Percentiles rank a stretch among this genome's conserved stretches.
Evolutionary conservation across 73 alveolate genomes (phyloP).

Genomic region (Paramecium tetraurelia): DNA sequence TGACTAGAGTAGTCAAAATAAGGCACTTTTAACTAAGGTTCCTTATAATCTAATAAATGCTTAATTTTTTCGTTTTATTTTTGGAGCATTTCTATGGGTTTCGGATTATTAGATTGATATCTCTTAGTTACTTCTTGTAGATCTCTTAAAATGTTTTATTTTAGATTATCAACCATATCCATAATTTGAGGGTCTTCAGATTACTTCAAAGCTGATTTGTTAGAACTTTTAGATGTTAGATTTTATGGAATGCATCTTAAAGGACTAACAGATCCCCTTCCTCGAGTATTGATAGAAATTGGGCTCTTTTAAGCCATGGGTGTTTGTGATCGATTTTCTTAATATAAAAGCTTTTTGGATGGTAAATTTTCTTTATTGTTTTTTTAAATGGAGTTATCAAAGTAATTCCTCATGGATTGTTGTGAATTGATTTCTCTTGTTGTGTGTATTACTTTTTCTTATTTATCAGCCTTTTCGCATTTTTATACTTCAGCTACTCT

Average conservation of each 20-base stretch:
- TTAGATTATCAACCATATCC: slow-evolving; percentile 30
- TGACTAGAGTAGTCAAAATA: not conserved
- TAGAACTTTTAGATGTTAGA: not conserved
- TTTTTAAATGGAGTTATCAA: not conserved
- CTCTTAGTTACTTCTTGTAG: slow-evolving; percentile 33
- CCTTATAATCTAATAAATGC: not conserved
- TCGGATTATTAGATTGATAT: not conserved
- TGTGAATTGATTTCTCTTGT: not conserved
- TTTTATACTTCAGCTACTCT: not conserved
- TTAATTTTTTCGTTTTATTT: not conserved
- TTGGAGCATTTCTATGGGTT: not conserved
- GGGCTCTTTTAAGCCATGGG: not conserved
- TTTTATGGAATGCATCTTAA: not conserved
- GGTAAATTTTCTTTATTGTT: not conserved
- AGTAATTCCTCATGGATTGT: not conserved
- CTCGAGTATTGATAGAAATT: slow-evolving; percentile 21
- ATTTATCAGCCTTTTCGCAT: not conserved
- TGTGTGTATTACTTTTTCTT: not conserved
- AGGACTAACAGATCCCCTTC: slow-evolving; percentile 52
- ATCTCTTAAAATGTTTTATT: slow-evolving; percentile 28
- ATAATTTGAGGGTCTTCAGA: not conserved
- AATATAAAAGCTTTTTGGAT: not conserved
- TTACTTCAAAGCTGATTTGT: not conserved
- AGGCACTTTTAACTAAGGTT: not conserved
- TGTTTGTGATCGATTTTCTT: not conserved